Evolutionary conservation across 2,329 filamentous ascomycete species (phyloP).

Genomic region (Stagonosporopsis chrysanthemi): DNA sequence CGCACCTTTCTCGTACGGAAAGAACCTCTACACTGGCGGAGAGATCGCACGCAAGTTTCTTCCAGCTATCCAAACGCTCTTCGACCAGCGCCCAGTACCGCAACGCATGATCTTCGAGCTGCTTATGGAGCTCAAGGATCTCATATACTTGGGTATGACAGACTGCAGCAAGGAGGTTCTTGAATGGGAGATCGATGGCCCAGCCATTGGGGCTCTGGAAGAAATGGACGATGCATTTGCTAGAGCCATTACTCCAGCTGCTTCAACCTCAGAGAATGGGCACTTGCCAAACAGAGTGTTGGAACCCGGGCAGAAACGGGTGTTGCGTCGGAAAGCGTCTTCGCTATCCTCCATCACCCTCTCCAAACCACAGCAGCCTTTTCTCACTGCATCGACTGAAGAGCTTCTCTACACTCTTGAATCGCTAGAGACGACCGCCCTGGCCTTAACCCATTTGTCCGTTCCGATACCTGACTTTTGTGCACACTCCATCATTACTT

Average conservation of each 20-base stretch:
- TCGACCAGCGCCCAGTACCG: constrained; percentile 40
- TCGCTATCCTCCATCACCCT: constrained; percentile 15
- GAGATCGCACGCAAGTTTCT: constrained; percentile 45
- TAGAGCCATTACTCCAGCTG: constrained; percentile 29
- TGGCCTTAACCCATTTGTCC: constrained; percentile 35
- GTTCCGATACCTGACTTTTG: constrained; percentile 39
- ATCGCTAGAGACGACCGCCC: constrained; percentile 44
- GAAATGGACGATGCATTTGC: constrained; percentile 42
- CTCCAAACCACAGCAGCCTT: constrained; percentile 24
- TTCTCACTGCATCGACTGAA: constrained; percentile 28
- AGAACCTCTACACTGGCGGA: constrained; percentile 45
- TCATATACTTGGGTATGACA: constrained; percentile 38
- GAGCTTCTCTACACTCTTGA: constrained; percentile 43
- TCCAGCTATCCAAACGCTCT: constrained; percentile 41
- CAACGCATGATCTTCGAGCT: constrained; percentile 48
- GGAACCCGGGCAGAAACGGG: constrained; percentile 18
- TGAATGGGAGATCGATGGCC: constrained; percentile 40
- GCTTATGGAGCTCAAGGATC: constrained; percentile 45
- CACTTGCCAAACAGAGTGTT: background rate
- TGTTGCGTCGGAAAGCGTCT: constrained; percentile 34
- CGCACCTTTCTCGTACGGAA: constrained; percentile 40
- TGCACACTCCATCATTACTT: constrained; percentile 42
- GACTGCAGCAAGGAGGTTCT: constrained; percentile 37
- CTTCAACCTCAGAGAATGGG: constrained; percentile 3
- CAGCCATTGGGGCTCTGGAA: constrained; percentile 34